Evolutionary conservation across 2,329 filamentous ascomycete genomes (phyloP), one percentile per base, ranked within the genome.

Genomic region (Cadophora sp.): DNA sequence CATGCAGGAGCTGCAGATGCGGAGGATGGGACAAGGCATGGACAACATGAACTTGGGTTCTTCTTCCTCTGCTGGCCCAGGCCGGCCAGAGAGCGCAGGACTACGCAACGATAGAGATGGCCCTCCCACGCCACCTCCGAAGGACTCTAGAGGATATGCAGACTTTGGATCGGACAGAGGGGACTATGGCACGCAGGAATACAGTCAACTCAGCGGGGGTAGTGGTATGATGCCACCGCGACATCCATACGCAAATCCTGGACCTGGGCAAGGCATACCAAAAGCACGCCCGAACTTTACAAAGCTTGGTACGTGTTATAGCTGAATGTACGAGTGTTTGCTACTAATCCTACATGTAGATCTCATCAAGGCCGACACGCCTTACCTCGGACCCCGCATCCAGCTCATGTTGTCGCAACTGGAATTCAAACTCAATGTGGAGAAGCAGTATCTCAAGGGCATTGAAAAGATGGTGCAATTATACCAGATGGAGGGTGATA

Each of bases 381-480:
- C 92, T 20, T 93, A 97, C 79, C 89, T 99, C 70, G 96, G 96
- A 41, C 95, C 96, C 68, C 94, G 96, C 73, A 99, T 99, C 76
- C 96, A 99, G 82, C 91, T 98, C 76, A 99, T 99, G 96, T 84
- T 99, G 76, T 97, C 96, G 58, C 96, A 99, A 80, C 90, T 99
- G 71, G 94, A 98, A 80, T 99, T 99, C 84, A 99, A 99, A 83
- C 87, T 99, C 69, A 97, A 96, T 73, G 96, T 99, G 33, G 96
- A 99, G 79, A 97, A 97, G 78, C 96, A 99, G 81, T 99, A 99
- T 81, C 94, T 98, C 72, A 96, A 97, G 77, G 96, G 96, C 69
- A 96, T 99, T 74, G 96, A 99, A 81, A 99, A 99, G 83, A 98
- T 99, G 96, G 93, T 97, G 56, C 93, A 96, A 78, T 84, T 99